phyloP scores from a whole-genome alignment of 2,329 filamentous ascomycete species.

The Microthyrium microscopicum region DNA sequence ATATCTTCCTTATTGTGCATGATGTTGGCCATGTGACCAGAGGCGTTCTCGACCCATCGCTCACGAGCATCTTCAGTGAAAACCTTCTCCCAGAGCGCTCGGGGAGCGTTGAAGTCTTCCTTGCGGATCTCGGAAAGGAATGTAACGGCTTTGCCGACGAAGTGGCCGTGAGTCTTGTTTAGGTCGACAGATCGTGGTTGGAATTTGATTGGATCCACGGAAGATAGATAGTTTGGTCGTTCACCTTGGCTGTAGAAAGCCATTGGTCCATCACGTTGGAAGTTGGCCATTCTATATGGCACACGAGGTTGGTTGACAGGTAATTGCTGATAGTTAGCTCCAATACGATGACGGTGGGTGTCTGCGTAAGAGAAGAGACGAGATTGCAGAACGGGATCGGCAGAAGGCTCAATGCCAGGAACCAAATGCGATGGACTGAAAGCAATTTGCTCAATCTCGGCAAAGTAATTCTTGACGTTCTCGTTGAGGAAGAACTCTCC shows the following conservation, averaged over 20 bases:
- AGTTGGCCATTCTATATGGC: slow-evolving; percentile 44
- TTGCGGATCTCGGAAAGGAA: slow-evolving; percentile 36
- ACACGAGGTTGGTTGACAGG: slow-evolving; percentile 35
- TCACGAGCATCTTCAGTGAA: slow-evolving; percentile 41
- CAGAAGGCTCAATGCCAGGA: slow-evolving; percentile 51
- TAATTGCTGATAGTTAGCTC: slow-evolving; percentile 42
- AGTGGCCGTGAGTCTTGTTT: slow-evolving; percentile 33
- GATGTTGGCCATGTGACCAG: slow-evolving; percentile 42
- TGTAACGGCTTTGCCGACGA: slow-evolving; percentile 30
- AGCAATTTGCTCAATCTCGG: slow-evolving; percentile 52
- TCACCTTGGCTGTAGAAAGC: slow-evolving; percentile 48
- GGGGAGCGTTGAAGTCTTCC: slow-evolving; percentile 39
- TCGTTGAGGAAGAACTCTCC: slow-evolving; percentile 37
- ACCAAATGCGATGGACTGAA: slow-evolving; percentile 53
- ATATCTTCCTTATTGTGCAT: slow-evolving; percentile 31
- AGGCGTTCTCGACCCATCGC: slow-evolving; percentile 43
- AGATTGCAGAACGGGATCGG: slow-evolving; percentile 52
- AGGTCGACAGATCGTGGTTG: slow-evolving; percentile 28
- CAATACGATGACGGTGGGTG: slow-evolving; percentile 41
- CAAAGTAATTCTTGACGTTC: slow-evolving; percentile 44
- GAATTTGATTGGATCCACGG: slow-evolving; percentile 35
- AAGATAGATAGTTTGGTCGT: slow-evolving; percentile 39
- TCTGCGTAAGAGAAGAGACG: slow-evolving; percentile 58
- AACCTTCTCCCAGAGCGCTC: slow-evolving; percentile 43
- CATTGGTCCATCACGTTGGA: slow-evolving; percentile 59